phyloP scores from a whole-genome alignment of 352 stramenopile species.

The Phytopythium delawarense region DNA sequence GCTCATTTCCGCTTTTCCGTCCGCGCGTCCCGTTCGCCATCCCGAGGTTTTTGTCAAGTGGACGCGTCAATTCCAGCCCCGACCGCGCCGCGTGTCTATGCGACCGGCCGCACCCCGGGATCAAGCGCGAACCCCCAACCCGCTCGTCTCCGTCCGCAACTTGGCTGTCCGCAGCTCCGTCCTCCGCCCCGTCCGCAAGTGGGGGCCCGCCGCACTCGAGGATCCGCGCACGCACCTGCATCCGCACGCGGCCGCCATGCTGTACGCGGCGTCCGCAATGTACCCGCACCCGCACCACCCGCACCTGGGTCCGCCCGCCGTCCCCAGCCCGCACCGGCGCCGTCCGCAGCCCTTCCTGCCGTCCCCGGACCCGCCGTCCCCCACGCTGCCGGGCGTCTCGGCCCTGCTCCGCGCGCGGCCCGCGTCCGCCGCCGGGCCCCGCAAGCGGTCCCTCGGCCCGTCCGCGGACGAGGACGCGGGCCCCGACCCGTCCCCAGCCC shows the following conservation, averaged over 20 bases:
- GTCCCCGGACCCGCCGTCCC: neutral
- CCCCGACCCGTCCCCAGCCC: too few species aligned
- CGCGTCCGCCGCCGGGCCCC: neutral
- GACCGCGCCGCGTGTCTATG: slow-evolving; percentile 9
- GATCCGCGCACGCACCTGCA: neutral
- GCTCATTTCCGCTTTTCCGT: neutral
- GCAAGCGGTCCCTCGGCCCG: slow-evolving; percentile 1
- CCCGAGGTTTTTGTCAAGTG: slow-evolving; percentile 5
- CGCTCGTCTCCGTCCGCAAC: neutral
- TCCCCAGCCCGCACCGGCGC: neutral
- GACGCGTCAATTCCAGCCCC: slow-evolving; percentile 8
- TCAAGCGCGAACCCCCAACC: too few species aligned
- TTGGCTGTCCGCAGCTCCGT: neutral
- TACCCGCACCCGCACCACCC: neutral
- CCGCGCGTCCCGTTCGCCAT: neutral
- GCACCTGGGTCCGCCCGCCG: neutral
- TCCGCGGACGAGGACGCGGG: too few species aligned
- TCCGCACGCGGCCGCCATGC: neutral
- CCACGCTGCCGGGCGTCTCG: neutral
- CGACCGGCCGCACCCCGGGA: neutral
- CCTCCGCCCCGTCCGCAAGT: neutral
- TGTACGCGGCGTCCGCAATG: neutral
- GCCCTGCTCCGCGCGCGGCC: neutral
- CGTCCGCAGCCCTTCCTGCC: neutral
- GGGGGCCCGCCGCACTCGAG: too few species aligned